Conservation (phyloP, 106 monocot genomes). For the Allium cepa region DNA sequence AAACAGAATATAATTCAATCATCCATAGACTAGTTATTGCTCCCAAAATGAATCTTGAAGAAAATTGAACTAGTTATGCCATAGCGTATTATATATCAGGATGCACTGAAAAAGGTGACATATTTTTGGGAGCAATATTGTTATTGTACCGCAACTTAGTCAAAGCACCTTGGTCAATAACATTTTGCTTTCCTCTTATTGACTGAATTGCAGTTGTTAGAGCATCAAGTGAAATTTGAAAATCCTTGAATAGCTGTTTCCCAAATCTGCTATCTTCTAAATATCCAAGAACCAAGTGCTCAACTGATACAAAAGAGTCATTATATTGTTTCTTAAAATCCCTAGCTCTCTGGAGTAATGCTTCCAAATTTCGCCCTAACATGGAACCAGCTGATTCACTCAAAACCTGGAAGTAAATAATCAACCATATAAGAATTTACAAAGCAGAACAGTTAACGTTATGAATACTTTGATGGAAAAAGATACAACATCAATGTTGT, state of each 20-base stretch:
- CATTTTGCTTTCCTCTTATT: constrained; percentile 80
- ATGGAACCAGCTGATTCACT: constrained; percentile 92
- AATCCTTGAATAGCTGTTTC: constrained; percentile 84
- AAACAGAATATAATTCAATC: not conserved
- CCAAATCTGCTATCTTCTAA: constrained; percentile 84
- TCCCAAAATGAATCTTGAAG: not conserved
- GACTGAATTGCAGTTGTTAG: constrained; percentile 63
- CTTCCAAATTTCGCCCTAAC: constrained; percentile 79
- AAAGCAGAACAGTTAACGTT: no score
- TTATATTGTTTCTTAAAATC: constrained; percentile 82
- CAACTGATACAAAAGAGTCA: constrained; percentile 94
- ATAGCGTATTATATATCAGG: no score
- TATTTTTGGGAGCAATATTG: not conserved
- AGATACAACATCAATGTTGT: not conserved
- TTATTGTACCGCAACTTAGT: not conserved
- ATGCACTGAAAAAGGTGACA: no score
- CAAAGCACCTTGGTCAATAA: constrained; percentile 83
- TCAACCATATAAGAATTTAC: no score
- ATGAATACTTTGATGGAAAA: not conserved
- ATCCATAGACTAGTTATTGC: not conserved
- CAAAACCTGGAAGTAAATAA: constrained; percentile 40
- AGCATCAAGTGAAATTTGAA: constrained; percentile 51
- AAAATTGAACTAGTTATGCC: not conserved
- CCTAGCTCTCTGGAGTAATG: constrained; percentile 87
- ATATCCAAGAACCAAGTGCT: constrained; percentile 89